A percentile compares a stretch with the other conserved stretches of the same genome.
phyloP scores from a whole-genome alignment of 1,139 yeast genomes.

The Ogataea hybrid region DNA sequence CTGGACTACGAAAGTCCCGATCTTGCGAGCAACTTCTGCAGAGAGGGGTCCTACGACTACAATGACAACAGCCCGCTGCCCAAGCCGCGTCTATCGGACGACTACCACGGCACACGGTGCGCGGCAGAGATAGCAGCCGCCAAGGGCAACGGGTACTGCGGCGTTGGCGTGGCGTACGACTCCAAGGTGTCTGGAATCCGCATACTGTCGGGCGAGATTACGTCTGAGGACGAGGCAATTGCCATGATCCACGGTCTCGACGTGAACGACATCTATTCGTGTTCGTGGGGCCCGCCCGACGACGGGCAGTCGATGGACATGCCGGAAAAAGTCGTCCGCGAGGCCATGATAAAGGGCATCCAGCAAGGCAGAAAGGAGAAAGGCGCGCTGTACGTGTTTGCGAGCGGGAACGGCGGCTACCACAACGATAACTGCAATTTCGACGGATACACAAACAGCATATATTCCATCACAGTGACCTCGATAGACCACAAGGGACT shows the following conservation, averaged over 20 bases:
- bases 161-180: conserved; percentile 89
- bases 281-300: conserved; percentile 99
- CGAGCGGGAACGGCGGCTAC: conserved; percentile 91
- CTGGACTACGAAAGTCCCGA: conserved; percentile 78
- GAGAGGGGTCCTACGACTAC: conserved; percentile 86
- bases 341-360: conserved; percentile 83
- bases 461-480: conserved; percentile 92
- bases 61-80: conserved; percentile 77
- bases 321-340: conserved; percentile 74
- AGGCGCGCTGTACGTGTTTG: conserved; percentile 93
- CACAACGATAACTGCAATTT: conserved; percentile 89
- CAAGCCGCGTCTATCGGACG: conserved; percentile 76
- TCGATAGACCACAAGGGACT: conserved; percentile 84
- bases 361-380: conserved; percentile 76
- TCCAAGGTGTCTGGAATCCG: conserved; percentile 89
- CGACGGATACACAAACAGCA: conserved; percentile 97
- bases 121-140: conserved; percentile 97
- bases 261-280: conserved; percentile 86
- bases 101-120: conserved; percentile 95
- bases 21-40: conserved; percentile 65
- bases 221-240: conserved; percentile 88
- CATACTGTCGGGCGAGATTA: conserved; percentile 75
- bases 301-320: conserved; percentile 85
- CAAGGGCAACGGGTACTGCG: conserved; percentile 78
- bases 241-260: conserved; percentile 80